A percentile compares a stretch with the other conserved stretches of the same genome.
Evolutionary conservation across 768 basidiomycete species (phyloP).

Genomic region (Crucibulum laeve): DNA sequence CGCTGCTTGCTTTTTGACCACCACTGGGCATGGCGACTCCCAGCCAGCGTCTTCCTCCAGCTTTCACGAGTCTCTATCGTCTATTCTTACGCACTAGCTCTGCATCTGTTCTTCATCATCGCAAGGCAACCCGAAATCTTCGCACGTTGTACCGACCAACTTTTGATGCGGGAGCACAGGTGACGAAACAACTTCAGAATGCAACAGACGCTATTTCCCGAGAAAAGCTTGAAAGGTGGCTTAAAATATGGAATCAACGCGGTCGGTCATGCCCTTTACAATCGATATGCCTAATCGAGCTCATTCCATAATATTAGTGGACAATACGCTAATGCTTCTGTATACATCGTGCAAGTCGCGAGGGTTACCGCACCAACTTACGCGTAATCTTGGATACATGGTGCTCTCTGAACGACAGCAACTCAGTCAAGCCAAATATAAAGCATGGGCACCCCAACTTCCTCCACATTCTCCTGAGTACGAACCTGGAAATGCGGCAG

Average conservation of each 20-base stretch:
- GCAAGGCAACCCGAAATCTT: conserved; percentile 35
- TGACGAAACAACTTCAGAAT: conserved; percentile 35
- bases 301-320: conserved; percentile 39
- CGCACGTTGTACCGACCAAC: conserved; percentile 48
- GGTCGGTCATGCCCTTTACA: conserved; percentile 31
- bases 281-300: background rate
- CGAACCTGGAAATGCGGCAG: conserved; percentile 10
- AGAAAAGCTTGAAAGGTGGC: conserved; percentile 31
- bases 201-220: conserved; percentile 20
- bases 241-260: conserved; percentile 51
- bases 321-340: conserved; percentile 59
- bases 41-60: conserved; percentile 19
- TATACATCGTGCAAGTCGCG: conserved; percentile 58
- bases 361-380: conserved; percentile 56
- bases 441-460: conserved; percentile 35
- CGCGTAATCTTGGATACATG: conserved; percentile 48
- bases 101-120: conserved; percentile 55
- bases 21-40: background rate
- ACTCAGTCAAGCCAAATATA: conserved; percentile 17
- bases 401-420: conserved; percentile 27
- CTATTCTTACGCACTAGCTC: conserved; percentile 53
- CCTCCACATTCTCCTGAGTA: conserved; percentile 11
- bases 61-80: conserved; percentile 56
- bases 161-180: conserved; percentile 47
- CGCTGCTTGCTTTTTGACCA: no score